Conservation (phyloP, 441 rosid genomes). For the Syzygium syzygioides region DNA sequence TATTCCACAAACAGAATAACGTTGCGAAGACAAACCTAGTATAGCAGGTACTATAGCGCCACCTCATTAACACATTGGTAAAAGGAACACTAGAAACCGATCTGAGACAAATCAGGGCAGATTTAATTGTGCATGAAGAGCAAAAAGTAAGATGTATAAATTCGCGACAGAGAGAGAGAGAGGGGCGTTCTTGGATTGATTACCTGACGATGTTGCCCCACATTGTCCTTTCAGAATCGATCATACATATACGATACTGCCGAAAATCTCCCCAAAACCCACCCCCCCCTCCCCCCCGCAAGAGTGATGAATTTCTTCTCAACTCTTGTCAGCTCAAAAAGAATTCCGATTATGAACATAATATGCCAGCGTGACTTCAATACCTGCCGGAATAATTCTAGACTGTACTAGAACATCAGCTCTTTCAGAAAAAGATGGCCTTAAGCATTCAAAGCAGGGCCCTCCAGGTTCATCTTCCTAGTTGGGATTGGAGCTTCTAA, state of each 20-base stretch:
- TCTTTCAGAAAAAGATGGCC: neutral
- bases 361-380: neutral
- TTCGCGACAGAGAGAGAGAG: neutral
- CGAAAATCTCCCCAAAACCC: neutral
- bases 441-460: neutral
- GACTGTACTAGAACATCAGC: neutral
- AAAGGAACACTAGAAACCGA: neutral
- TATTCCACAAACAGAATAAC: neutral
- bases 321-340: neutral
- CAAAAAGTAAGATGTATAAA: neutral
- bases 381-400: neutral
- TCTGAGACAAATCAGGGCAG: neutral
- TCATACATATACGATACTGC: neutral
- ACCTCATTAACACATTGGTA: neutral
- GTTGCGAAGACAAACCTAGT: neutral
- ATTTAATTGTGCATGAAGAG: neutral
- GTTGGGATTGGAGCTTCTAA: constrained; percentile 17
- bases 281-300: neutral
- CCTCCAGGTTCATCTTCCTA: neutral
- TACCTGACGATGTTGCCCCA: neutral
- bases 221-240: neutral
- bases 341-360: neutral
- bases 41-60: neutral
- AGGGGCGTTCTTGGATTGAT: neutral
- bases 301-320: neutral